Percentiles rank a stretch among this genome's conserved stretches.
These are phyloP conservation scores for Claviceps pazoutovae DNA, from an alignment of 2,329 filamentous ascomycete genomes.

Conservation along the genomic window DNA sequence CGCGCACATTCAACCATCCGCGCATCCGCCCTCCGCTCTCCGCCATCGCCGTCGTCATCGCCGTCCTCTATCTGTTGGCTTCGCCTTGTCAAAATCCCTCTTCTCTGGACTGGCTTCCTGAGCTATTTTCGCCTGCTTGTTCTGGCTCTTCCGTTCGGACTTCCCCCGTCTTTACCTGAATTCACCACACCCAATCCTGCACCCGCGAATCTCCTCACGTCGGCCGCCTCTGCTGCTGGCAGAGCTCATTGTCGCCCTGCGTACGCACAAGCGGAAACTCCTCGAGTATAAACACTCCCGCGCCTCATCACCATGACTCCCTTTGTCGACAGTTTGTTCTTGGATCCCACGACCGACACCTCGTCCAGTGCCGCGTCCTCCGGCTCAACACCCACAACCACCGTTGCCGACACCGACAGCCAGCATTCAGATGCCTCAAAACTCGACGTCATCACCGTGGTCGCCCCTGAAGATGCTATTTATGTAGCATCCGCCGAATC, in stretches of 20 bases:
- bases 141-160: background rate
- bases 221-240: slow-evolving; percentile 6
- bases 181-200: too few species aligned
- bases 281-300: background rate
- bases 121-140: background rate
- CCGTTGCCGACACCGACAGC: slow-evolving; percentile 47
- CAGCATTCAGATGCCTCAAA: slow-evolving; percentile 32
- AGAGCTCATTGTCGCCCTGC: slow-evolving; percentile 4
- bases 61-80: background rate
- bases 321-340: slow-evolving; percentile 21
- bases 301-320: slow-evolving; percentile 15
- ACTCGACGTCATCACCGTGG: slow-evolving; percentile 23
- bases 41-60: background rate
- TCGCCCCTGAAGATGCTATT: slow-evolving; percentile 12
- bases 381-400: slow-evolving; percentile 53
- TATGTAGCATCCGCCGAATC: slow-evolving; percentile 11
- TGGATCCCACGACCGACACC: slow-evolving; percentile 20
- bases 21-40: background rate
- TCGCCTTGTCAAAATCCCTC: background rate
- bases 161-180: background rate
- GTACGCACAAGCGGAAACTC: background rate
- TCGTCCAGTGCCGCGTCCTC: slow-evolving; percentile 40
- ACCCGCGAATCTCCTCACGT: background rate
- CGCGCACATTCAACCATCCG: background rate
- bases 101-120: background rate